Conservation (phyloP, 306 rosid genomes). For the Abrus precatorius region DNA sequence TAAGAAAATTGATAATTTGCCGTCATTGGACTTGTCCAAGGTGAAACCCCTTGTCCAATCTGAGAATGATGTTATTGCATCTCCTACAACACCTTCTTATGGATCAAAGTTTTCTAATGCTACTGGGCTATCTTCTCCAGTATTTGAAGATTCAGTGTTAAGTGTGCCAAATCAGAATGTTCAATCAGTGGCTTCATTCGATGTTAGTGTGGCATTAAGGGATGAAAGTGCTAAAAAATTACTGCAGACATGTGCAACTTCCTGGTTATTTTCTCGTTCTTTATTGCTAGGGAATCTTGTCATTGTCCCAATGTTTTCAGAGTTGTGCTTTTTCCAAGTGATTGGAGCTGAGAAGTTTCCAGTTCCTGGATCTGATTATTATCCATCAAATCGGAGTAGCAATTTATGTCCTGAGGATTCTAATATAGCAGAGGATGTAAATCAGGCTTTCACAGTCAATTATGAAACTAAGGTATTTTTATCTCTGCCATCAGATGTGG, state of each 20-base stretch:
- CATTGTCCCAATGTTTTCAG: slow-evolving; percentile 67
- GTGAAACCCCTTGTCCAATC: slow-evolving; percentile 47
- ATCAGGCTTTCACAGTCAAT: slow-evolving; percentile 63
- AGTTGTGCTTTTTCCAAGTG: slow-evolving; percentile 65
- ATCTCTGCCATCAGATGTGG: slow-evolving; percentile 60
- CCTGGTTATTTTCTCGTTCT: slow-evolving; percentile 67
- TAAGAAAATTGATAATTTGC: slow-evolving; percentile 42
- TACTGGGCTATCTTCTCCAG: slow-evolving; percentile 58
- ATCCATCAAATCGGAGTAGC: slow-evolving; percentile 48
- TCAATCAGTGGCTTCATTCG: slow-evolving; percentile 53
- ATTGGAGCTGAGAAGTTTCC: slow-evolving; percentile 58
- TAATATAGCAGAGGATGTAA: slow-evolving; percentile 44
- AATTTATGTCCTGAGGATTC: slow-evolving; percentile 50
- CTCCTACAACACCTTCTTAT: slow-evolving; percentile 82
- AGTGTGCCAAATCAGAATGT: slow-evolving; percentile 50
- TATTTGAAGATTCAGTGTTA: slow-evolving; percentile 52
- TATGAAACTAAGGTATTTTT: slow-evolving; percentile 67
- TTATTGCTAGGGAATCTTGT: slow-evolving; percentile 81
- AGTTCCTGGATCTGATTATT: slow-evolving; percentile 42
- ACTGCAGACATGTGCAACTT: slow-evolving; percentile 61
- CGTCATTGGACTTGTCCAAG: slow-evolving; percentile 47
- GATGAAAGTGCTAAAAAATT: slow-evolving; percentile 65
- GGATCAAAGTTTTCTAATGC: slow-evolving; percentile 55
- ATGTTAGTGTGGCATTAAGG: slow-evolving; percentile 64
- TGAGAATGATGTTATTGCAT: slow-evolving; percentile 60